Evolutionary conservation across 2,329 filamentous ascomycete species (phyloP).

Genomic region (Myotisia sp.): DNA sequence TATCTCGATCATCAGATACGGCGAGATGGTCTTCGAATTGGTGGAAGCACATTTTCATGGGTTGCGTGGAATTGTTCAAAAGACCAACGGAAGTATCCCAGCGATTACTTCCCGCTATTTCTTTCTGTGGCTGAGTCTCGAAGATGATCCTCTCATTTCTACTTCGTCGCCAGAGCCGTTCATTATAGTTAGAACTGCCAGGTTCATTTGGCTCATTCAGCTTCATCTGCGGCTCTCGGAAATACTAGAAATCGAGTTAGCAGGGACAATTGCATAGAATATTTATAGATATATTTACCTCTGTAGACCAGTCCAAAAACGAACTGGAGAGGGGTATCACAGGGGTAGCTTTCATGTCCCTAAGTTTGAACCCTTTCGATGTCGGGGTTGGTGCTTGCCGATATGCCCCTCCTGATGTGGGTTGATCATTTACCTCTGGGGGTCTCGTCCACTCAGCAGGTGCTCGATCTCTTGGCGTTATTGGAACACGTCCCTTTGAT

Average conservation of each 20-base stretch:
- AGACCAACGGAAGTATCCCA: conserved; percentile 77
- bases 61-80: conserved; percentile 79
- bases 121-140: conserved; percentile 86
- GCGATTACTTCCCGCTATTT: conserved; percentile 65
- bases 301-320: conserved; percentile 90
- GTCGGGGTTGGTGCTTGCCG: conserved; percentile 61
- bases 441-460: conserved; percentile 49
- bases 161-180: conserved; percentile 78
- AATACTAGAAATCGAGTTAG: conserved; percentile 46
- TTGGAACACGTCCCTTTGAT: conserved; percentile 23
- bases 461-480: conserved; percentile 36
- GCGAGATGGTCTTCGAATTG: conserved; percentile 95
- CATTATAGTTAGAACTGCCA: conserved; percentile 90
- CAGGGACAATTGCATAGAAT: neutral
- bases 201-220: conserved; percentile 90
- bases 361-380: conserved; percentile 58
- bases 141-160: conserved; percentile 85
- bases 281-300: conserved; percentile 31
- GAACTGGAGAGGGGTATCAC: conserved; percentile 63
- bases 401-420: conserved; percentile 54
- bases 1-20: conserved; percentile 85
- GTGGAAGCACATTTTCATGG: conserved; percentile 87
- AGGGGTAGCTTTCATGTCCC: conserved; percentile 45
- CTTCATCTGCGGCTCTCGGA: conserved; percentile 97
- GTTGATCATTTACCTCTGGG: conserved; percentile 60